A percentile compares a stretch with the other conserved stretches of the same genome.
Conservation (phyloP, 208 protist species). For the Vickermania ingenoplastis region DNA sequence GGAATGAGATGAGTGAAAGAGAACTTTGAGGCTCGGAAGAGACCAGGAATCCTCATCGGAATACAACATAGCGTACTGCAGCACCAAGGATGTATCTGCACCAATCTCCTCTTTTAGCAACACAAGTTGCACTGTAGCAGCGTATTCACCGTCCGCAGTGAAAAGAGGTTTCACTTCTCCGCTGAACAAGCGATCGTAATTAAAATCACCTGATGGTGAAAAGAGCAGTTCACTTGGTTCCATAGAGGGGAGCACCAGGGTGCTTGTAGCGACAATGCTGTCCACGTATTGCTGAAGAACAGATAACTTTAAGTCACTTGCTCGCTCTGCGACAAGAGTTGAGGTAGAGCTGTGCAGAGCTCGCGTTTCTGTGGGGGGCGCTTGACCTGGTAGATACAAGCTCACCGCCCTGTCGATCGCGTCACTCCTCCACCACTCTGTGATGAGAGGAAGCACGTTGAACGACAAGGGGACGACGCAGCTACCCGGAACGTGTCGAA, state of each 20-base stretch:
- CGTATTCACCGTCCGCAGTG: constrained; percentile 41
- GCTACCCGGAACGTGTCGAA: constrained; percentile 26
- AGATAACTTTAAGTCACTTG: constrained; percentile 39
- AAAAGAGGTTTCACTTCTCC: constrained; percentile 39
- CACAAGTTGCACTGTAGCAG: constrained; percentile 45
- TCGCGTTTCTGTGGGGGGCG: constrained; percentile 1
- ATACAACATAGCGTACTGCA: constrained; percentile 49
- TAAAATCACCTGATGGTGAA: constrained; percentile 32
- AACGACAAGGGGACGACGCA: constrained; percentile 36
- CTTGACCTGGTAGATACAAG: constrained; percentile 10
- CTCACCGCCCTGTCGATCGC: constrained; percentile 15
- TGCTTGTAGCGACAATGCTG: constrained; percentile 52
- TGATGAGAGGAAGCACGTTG: constrained; percentile 53
- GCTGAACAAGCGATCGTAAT: constrained; percentile 44
- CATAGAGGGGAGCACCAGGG: constrained; percentile 39
- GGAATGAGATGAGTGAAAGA: constrained; percentile 45
- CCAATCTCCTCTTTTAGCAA: constrained; percentile 37
- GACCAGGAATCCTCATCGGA: constrained; percentile 23
- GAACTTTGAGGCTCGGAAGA: constrained; percentile 25
- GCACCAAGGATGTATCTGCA: constrained; percentile 38
- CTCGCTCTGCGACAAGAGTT: constrained; percentile 4
- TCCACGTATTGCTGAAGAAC: constrained; percentile 34
- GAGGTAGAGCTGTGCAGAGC: constrained; percentile 2
- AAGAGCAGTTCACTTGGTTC: constrained; percentile 29
- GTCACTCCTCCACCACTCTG: constrained; percentile 39